Evolutionary conservation across 768 basidiomycete species (phyloP), one percentile per base, ranked within the genome.

Genomic region (Gelatoporia subvermispora): DNA sequence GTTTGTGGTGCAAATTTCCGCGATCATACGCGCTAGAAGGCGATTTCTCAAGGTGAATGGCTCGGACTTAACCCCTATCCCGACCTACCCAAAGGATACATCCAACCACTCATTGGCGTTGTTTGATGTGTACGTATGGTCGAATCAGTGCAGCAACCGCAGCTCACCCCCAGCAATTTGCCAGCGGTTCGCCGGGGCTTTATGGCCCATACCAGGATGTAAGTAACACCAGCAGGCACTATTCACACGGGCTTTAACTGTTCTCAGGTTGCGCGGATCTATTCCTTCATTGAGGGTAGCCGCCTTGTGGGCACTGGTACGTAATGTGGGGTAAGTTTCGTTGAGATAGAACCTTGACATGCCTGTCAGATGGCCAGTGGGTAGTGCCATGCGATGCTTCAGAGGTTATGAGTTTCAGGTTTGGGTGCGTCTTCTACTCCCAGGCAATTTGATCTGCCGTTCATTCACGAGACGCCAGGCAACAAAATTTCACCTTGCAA

Each of bases 141-240:
- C 44, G 41, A 21, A 31, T 38, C 9, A 25, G 21, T 9, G 7
- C 10, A 20, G 18, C 8, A 9, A 45, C 18, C n/a, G 10, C 16
- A 45, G 8, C n/a, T 40, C 35, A 25, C 18, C 31, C 47, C 20
- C 28, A 13, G 41, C n/a, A 40, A 2, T 15, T 11, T 16, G 3
- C 8, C 50, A 90, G 88, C 36, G 88, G 88, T 22, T 74, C 85
- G 3, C 57, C 76, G 31, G 88, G 87, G 3, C 72, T 91, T 24
- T 86, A 79, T 56, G 88, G 88, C 3, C 84, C 88, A n/a, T 83
- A 78, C 58, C 79, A 82, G 64, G 88, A 89, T 63, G 88, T 88
- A 57, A 42, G 79, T 58, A 36, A n/a, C n/a, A n/a, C n/a, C n/a
- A n/a, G n/a, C n/a, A n/a, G n/a, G n/a, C n/a, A n/a, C n/a, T n/a